These are phyloP conservation scores for Annona squamosa DNA, from an alignment of 164 flowering plant species.

Conservation along the genomic window DNA sequence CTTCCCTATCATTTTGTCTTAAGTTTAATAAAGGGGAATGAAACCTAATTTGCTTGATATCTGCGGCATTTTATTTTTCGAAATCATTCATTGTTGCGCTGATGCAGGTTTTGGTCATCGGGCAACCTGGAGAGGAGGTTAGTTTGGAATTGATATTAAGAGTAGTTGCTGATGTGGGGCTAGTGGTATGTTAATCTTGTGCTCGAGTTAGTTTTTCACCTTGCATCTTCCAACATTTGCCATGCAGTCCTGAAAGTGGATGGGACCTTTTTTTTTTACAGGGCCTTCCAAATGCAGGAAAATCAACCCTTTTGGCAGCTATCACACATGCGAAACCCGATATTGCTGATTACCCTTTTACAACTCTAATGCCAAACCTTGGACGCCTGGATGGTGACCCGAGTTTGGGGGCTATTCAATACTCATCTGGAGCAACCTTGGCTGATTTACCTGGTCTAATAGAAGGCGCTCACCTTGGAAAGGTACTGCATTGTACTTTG, in stretches of 20 bases:
- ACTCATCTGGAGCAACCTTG: slow-evolving; percentile 80
- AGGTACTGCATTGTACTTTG: slow-evolving; percentile 40
- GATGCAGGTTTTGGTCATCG: slow-evolving; percentile 76
- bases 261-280: slow-evolving; percentile 16
- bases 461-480: slow-evolving; percentile 97
- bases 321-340: slow-evolving; percentile 87
- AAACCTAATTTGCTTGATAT: no score
- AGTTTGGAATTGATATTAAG: slow-evolving; percentile 87
- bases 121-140: slow-evolving; percentile 95
- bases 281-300: slow-evolving; percentile 99
- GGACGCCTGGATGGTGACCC: slow-evolving; percentile 97
- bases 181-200: slow-evolving; percentile 54
- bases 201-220: not conserved
- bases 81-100: not conserved
- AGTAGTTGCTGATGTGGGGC: slow-evolving; percentile 98
- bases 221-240: not conserved
- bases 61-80: not conserved
- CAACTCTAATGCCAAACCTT: slow-evolving; percentile 97
- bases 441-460: slow-evolving; percentile 99
- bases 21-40: no score
- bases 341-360: slow-evolving; percentile 96
- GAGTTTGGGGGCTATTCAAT: slow-evolving; percentile 65
- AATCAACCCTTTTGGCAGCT: slow-evolving; percentile 87
- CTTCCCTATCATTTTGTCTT: no score
- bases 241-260: not conserved